phyloP scores from a whole-genome alignment of 441 rosid species.

The Omphalea diandra region DNA sequence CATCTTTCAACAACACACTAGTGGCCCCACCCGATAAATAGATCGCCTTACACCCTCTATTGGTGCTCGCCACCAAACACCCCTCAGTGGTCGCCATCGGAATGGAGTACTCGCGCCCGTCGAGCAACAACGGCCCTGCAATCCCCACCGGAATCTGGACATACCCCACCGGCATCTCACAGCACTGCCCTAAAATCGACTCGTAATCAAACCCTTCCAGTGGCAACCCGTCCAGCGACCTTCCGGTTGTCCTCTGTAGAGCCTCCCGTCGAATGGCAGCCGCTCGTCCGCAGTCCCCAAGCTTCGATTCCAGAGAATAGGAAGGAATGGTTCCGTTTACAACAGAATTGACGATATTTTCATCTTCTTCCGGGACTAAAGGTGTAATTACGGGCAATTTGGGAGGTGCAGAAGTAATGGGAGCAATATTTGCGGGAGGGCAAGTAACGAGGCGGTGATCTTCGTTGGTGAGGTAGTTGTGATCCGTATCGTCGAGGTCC shows the following conservation, averaged over 20 bases:
- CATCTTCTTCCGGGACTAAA: conserved; percentile 57
- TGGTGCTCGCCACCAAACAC: conserved; percentile 80
- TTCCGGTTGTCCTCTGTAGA: conserved; percentile 65
- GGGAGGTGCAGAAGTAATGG: conserved; percentile 27
- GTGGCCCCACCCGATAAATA: conserved; percentile 67
- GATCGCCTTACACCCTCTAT: conserved; percentile 89
- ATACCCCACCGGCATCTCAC: conserved; percentile 92
- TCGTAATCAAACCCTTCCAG: conserved; percentile 81
- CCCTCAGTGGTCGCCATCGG: conserved; percentile 99
- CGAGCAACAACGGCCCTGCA: conserved; percentile 73
- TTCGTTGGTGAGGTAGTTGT: conserved; percentile 16
- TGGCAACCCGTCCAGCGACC: conserved; percentile 75
- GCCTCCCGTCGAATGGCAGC: conserved; percentile 74
- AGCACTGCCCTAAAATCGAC: conserved; percentile 84
- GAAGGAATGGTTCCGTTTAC: conserved; percentile 55
- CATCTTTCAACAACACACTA: conserved; percentile 59
- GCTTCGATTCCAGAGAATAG: conserved; percentile 60
- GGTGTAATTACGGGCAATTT: conserved; percentile 23
- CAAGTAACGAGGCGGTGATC: conserved; percentile 24
- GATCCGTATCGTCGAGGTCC: conserved; percentile 48
- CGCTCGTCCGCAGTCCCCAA: conserved; percentile 81
- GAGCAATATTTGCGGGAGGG: conserved; percentile 14
- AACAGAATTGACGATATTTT: conserved; percentile 63
- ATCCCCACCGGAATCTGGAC: conserved; percentile 90
- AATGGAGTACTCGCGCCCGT: conserved; percentile 64